Base-by-base conservation (phyloP, 768 basidiomycete species). In the Botryobasidium botryosum region DNA sequence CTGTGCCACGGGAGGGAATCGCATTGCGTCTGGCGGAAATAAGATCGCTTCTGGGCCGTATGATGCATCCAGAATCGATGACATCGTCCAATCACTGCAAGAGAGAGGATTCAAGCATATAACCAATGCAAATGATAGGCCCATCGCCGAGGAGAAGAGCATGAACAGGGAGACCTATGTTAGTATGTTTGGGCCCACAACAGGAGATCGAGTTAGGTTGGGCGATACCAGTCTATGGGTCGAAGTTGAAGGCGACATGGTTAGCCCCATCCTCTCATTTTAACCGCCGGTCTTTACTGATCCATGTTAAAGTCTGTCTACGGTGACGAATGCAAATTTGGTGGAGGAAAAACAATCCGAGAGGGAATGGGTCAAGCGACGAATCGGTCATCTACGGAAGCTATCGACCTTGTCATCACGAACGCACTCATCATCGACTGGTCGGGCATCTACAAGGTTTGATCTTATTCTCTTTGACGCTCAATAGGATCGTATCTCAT, bases 301-400 rank as follows among this genome's bases (percentile, higher is more conserved):
- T 50, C 23, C 26, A 2, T 2, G 18, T 27, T 46, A 25, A 47
- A 85, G 77, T 83, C 91, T 4, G 65, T 75, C 3, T 92, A 94
- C 56, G 94, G 92, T 1, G 92, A 97, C 47, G 92, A 97, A 62
- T 81, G 85, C 63, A 97, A 96, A 63, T 99, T 99, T 54, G 94
- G 94, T 6, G 92, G 90, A 55, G 92, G 87, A 77, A 54, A 50
- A 62, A 48, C 33, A 38, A 32, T 97, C 42, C 79, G 92, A 20
- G 94, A 97, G 55, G 94, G 94, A 4, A 92, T 94, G 83, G 94
- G 91, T 6, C 91, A 97, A 58, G 78, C 78, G 0, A 83, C 81
- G 1, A 75, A 82, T 51, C 64, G 75, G 10, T 66, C 72, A 0
- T 71, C 81, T 6, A 51, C 55, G 0, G 77, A 84, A 39, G 69